Evolutionary conservation across 108 stramenopile species (phyloP).

Genomic region (Fistulifera pelliculosa): DNA sequence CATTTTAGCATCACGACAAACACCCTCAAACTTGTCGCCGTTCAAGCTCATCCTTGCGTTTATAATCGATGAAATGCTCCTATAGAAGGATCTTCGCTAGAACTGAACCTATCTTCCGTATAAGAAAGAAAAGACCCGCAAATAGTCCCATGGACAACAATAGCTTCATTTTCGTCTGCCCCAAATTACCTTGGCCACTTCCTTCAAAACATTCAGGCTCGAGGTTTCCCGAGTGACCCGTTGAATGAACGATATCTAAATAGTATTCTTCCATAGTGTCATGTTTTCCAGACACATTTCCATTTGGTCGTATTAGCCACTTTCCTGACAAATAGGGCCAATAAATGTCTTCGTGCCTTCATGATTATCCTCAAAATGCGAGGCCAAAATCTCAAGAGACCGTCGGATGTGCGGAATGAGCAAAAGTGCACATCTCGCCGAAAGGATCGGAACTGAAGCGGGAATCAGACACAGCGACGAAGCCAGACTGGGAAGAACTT

Average conservation of each 20-base stretch:
- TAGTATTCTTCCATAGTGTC: constrained; percentile 53
- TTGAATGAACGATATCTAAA: constrained; percentile 29
- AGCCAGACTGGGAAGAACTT: constrained; percentile 49
- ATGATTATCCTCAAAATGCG: constrained; percentile 6
- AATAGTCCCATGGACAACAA: constrained; percentile 37
- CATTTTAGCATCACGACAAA: constrained; percentile 49
- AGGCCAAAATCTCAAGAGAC: constrained; percentile 18
- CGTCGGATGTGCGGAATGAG: constrained; percentile 47
- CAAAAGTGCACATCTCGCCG: constrained; percentile 44
- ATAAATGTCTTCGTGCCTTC: neutral
- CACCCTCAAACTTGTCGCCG: constrained; percentile 68
- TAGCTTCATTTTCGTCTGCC: constrained; percentile 53
- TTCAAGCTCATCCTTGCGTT: constrained; percentile 54
- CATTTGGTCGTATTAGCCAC: constrained; percentile 59
- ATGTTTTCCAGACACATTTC: constrained; percentile 18
- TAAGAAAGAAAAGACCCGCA: constrained; percentile 51
- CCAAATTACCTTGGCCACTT: constrained; percentile 41
- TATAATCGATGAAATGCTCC: constrained; percentile 48
- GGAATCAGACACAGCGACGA: constrained; percentile 53
- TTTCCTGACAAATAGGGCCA: constrained; percentile 14
- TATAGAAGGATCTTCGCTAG: constrained; percentile 9
- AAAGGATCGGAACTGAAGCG: constrained; percentile 61
- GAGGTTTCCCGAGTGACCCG: constrained; percentile 8
- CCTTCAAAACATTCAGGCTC: constrained; percentile 60
- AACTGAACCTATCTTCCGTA: constrained; percentile 55